Percentiles rank a stretch among this genome's conserved stretches.
Conservation (phyloP, 768 basidiomycete species). For the Naganishia onofrii region DNA sequence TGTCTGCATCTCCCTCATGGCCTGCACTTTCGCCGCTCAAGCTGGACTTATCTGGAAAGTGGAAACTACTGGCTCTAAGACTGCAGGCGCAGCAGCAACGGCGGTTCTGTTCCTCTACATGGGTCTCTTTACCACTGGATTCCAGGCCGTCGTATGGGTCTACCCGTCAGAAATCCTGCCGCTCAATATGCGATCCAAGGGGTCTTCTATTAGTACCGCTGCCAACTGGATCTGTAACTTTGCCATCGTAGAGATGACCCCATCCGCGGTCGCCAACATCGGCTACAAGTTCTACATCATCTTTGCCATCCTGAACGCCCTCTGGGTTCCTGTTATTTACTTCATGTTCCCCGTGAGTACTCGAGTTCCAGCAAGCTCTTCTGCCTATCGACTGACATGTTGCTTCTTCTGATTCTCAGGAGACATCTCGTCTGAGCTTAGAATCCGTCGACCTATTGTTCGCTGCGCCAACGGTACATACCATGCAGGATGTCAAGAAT, state of each 20-base stretch:
- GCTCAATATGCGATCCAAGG: constrained; percentile 22
- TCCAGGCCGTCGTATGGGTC: constrained; percentile 31
- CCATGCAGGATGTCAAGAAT: too few species aligned
- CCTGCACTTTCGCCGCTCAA: constrained; percentile 37
- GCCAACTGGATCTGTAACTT: constrained; percentile 30
- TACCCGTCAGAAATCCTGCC: constrained; percentile 30
- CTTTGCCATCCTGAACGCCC: constrained; percentile 31
- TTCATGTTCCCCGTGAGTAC: constrained; percentile 28
- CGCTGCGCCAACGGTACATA: too few species aligned
- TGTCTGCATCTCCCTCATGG: constrained; percentile 41
- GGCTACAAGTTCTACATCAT: constrained; percentile 33
- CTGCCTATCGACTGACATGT: neutral
- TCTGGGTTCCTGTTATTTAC: constrained; percentile 31
- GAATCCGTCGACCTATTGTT: constrained; percentile 21
- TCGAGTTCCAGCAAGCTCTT: too few species aligned
- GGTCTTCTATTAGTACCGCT: constrained; percentile 28
- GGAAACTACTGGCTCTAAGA: constrained; percentile 27
- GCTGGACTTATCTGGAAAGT: constrained; percentile 37
- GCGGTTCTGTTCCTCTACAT: constrained; percentile 42
- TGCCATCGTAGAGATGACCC: constrained; percentile 31
- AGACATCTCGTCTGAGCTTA: neutral
- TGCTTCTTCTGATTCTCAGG: neutral
- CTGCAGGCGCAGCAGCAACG: constrained; percentile 35
- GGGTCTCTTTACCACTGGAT: constrained; percentile 40
- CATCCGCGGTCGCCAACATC: constrained; percentile 21